These are phyloP conservation scores for Nannochloropsis gaditana DNA, from an alignment of 108 stramenopile species.

Conservation along the genomic window DNA sequence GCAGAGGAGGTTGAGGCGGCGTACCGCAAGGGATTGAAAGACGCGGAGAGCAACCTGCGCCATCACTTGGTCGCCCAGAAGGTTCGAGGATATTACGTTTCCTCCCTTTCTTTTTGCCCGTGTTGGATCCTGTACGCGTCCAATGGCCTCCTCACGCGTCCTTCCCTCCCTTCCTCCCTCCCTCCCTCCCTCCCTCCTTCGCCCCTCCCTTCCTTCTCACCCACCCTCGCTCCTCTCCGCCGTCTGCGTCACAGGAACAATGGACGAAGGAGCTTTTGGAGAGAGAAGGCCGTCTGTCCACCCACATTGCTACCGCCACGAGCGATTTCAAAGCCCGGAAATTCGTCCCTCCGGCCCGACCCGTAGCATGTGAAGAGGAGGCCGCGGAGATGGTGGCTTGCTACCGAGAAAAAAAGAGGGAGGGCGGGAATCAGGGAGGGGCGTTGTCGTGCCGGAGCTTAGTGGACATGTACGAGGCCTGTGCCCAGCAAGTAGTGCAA, in stretches of 20 bases:
- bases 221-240: too few species aligned
- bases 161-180: not conserved
- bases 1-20: not conserved
- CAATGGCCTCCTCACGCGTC: not conserved
- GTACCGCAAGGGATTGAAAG: not conserved
- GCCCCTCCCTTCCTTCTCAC: not conserved
- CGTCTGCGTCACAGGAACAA: not conserved
- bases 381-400: not conserved
- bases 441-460: not conserved
- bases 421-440: not conserved
- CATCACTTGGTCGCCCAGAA: not conserved
- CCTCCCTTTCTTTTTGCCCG: not conserved
- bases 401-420: not conserved
- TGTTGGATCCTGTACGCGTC: not conserved
- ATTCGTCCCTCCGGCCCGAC: not conserved
- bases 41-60: not conserved
- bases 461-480: not conserved
- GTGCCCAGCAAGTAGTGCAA: not conserved
- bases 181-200: not conserved
- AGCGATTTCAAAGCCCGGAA: not conserved
- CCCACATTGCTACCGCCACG: not conserved
- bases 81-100: not conserved
- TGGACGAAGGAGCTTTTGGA: not conserved
- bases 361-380: not conserved
- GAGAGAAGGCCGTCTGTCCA: not conserved